Evolutionary conservation across 2,329 filamentous ascomycete species (phyloP), one percentile per base, ranked within the genome.

Genomic region (Aureobasidium sp.): DNA sequence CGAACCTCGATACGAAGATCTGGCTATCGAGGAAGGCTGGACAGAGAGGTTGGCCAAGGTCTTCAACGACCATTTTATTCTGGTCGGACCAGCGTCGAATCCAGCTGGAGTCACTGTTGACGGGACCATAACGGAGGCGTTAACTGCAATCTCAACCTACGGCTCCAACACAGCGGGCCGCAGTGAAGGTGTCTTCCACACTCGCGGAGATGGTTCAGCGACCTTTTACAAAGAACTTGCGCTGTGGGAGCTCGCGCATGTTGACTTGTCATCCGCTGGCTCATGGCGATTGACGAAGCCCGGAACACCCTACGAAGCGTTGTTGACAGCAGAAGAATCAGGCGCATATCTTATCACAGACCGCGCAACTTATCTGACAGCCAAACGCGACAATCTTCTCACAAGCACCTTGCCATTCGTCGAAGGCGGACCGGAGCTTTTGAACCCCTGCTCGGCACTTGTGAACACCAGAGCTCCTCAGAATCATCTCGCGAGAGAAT

Each of bases 11-110:
- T 59, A 60, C 40, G 60, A 63, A 39, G 54, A 57, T 14, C 7
- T 61, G 3, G 45, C 59, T 1, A 52, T 59, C 11, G 4, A 12
- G 2, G 61, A 62, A 24, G 60, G 60, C 1, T 63, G 61, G 61
- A 38, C 56, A 2, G 35, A 38, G 22, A 52, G 48, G 30, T 50
- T 57, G 10, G 39, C 56, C 2, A 53, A 56, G 24, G 57, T 50
- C 1, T 62, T 63, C 52, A 56, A 60, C 25, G 61, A 63, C 42
- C 61, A 62, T 53, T 62, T 62, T 30, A 53, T 61, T 7, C 53
- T 62, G 25, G 60, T 54, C 21, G 61, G 61, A 4, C 59, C 59
- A 1, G 12, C n/a, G 14, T 2, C 32, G 10, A n/a, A 55, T 57
- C 11, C 34, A 16, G 16, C 54, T 34, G 54, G 38, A 24, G 39